phyloP scores from a whole-genome alignment of 352 stramenopile species.

The Phytophthora cajani region DNA sequence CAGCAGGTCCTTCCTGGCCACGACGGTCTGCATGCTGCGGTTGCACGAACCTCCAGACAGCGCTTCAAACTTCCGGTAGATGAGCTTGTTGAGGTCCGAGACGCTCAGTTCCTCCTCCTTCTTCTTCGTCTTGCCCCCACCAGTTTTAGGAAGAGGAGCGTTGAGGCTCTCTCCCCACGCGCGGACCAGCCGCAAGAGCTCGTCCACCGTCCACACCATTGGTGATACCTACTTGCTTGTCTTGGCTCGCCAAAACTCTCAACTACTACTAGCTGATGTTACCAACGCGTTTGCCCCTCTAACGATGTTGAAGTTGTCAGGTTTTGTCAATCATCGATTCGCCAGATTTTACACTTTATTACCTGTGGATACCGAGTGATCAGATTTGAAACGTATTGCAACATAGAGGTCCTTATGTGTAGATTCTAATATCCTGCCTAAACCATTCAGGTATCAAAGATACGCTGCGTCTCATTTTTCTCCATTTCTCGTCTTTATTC shows the following conservation, averaged over 20 bases:
- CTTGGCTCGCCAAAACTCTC: neutral
- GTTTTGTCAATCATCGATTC: slow-evolving; percentile 38
- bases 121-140: slow-evolving; percentile 1
- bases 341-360: neutral
- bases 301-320: slow-evolving; percentile 17
- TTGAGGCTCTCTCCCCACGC: slow-evolving; percentile 20
- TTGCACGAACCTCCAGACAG: slow-evolving; percentile 12
- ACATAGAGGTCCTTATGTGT: neutral
- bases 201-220: slow-evolving; percentile 12
- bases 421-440: neutral
- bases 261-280: slow-evolving; percentile 25
- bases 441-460: neutral
- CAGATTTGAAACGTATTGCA: neutral
- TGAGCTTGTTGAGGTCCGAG: slow-evolving; percentile 5
- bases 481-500: neutral
- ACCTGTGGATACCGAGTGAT: neutral
- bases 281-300: neutral
- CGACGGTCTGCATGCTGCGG: neutral
- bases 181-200: slow-evolving; percentile 20
- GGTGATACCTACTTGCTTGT: neutral
- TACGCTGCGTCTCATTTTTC: neutral
- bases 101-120: neutral
- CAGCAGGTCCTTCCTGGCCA: slow-evolving; percentile 8
- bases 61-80: slow-evolving; percentile 20
- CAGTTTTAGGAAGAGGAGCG: neutral